phyloP scores from a whole-genome alignment of 768 basidiomycete genomes.

The Suillus bovinus region DNA sequence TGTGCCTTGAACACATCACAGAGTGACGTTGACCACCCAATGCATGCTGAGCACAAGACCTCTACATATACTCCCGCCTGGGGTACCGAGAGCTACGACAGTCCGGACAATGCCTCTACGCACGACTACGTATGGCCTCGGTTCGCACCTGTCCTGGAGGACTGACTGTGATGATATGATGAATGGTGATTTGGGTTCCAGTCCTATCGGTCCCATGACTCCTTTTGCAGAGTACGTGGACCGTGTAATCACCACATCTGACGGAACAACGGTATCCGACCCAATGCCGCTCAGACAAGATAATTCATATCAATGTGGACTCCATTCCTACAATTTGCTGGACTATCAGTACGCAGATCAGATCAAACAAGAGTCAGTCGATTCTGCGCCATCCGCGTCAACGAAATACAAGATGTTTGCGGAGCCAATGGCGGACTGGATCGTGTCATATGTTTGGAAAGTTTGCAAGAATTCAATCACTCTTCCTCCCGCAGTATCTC shows the following conservation, averaged over 20 bases:
- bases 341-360: conserved; percentile 7
- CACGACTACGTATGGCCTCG: conserved; percentile 18
- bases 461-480: conserved; percentile 73
- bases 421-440: conserved; percentile 78
- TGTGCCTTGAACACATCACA: conserved; percentile 10
- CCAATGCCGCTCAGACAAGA: conserved; percentile 19
- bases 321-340: conserved; percentile 18
- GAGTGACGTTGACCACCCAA: conserved; percentile 33
- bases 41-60: not conserved
- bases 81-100: not conserved
- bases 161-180: conserved; percentile 58
- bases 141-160: conserved; percentile 66
- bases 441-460: conserved; percentile 80
- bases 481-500: conserved; percentile 53
- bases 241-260: conserved; percentile 57
- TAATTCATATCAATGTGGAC: conserved; percentile 22
- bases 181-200: conserved; percentile 57
- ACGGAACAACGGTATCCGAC: conserved; percentile 27
- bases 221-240: conserved; percentile 79
- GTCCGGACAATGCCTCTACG: not conserved
- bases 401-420: conserved; percentile 68
- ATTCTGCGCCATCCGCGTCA: conserved; percentile 37
- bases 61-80: not conserved
- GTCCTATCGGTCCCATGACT: conserved; percentile 73
- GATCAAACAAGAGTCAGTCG: conserved; percentile 29